A percentile compares a stretch with the other conserved stretches of the same genome.
These are phyloP conservation scores for Carex scoparia DNA, from an alignment of 176 grass and related monocot species.

Conservation along the genomic window DNA sequence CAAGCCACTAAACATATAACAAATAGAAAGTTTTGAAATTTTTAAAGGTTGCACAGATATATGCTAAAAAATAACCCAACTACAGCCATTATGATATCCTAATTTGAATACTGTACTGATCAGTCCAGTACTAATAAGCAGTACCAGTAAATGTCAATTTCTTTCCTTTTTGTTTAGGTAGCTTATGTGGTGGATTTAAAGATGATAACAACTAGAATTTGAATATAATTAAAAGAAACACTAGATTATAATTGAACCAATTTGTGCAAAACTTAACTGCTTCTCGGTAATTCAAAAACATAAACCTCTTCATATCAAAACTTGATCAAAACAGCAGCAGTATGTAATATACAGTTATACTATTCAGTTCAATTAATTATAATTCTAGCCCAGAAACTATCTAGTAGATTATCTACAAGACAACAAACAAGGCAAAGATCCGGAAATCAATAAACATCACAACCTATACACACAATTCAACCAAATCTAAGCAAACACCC, in stretches of 20 bases:
- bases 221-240: background rate
- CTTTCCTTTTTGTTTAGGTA: background rate
- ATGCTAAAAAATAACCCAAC: background rate
- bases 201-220: background rate
- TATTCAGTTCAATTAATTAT: background rate
- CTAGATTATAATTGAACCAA: background rate
- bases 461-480: background rate
- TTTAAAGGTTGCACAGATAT: background rate
- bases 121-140: background rate
- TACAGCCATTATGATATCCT: background rate
- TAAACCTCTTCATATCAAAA: background rate
- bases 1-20: background rate
- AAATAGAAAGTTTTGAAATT: background rate
- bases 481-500: background rate
- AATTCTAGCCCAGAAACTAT: background rate
- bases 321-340: background rate
- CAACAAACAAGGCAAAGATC: background rate
- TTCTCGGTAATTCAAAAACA: background rate
- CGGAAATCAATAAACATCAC: background rate
- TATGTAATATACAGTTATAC: background rate
- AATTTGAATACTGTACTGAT: background rate
- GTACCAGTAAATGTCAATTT: conserved; percentile 1
- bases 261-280: background rate
- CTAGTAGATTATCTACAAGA: background rate
- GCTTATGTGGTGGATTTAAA: background rate